Evolutionary conservation across 768 basidiomycete species (phyloP).

Genomic region (Boletus edulis): DNA sequence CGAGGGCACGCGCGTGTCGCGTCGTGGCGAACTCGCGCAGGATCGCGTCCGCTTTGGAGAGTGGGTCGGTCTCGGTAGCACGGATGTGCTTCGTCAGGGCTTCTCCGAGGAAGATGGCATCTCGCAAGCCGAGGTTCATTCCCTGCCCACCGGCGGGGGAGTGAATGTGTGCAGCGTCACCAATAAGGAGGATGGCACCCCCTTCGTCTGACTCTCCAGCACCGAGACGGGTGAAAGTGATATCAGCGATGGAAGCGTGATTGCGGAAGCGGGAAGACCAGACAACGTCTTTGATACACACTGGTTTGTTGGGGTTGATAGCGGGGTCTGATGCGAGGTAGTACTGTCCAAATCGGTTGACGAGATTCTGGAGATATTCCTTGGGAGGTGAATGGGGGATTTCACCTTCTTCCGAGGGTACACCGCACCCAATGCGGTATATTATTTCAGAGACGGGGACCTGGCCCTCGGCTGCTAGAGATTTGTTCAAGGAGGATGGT

Average conservation of each 20-base stretch:
- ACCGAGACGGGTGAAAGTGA: constrained; percentile 33
- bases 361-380: constrained; percentile 43
- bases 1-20: constrained; percentile 40
- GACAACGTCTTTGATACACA: constrained; percentile 35
- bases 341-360: constrained; percentile 40
- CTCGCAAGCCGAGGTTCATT: constrained; percentile 59
- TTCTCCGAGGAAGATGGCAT: constrained; percentile 47
- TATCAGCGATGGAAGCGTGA: constrained; percentile 41
- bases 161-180: constrained; percentile 54
- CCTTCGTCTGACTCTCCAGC: constrained; percentile 8
- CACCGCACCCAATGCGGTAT: constrained; percentile 41
- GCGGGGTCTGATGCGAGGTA: constrained; percentile 35
- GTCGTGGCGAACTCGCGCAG: constrained; percentile 35
- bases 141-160: constrained; percentile 56
- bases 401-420: constrained; percentile 34
- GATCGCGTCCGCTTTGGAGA: constrained; percentile 26
- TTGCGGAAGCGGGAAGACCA: constrained; percentile 50
- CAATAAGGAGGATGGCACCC: constrained; percentile 30
- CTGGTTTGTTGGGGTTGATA: constrained; percentile 29
- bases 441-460: constrained; percentile 13
- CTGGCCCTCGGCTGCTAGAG: constrained; percentile 9
- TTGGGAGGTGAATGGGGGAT: constrained; percentile 38
- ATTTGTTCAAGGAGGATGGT: constrained; percentile 27
- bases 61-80: constrained; percentile 4
- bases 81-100: constrained; percentile 37